Base-by-base conservation (phyloP, 202 grass and related monocot species). In the Musa balbisiana region DNA sequence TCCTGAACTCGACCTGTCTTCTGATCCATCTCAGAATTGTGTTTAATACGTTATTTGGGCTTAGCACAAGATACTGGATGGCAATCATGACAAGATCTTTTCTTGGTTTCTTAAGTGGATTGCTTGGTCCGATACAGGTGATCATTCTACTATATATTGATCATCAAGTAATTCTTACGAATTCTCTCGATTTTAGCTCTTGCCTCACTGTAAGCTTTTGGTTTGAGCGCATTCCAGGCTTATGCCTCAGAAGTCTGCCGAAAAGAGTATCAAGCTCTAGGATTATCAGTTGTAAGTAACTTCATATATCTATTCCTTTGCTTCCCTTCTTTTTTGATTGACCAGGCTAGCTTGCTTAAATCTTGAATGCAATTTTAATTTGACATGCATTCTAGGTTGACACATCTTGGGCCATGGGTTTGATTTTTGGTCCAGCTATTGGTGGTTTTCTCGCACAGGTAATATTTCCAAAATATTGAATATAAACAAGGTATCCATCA, bases 381-480 rank as follows among this genome's bases (percentile, higher is more conserved):
- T 65, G 29, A 79, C 53, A 74, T 60, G 60, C 3, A 60, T 66
- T 82, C 62, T 26, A 96, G 92, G 87, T 96, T 69, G 76, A 81
- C 59, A 82, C 87, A 52, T 81, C 87, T 60, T 82, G 89, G 29
- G 81, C 83, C 62, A 84, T 92, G 74, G 85, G 89, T 71, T 86
- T 96, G 58, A 85, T 92, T 86, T 54, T 96, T 72, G 92, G 92
- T 74, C 92, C 89, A 73, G 89, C 92, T 70, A 81, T 96, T 83
- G 92, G 92, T 67, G 92, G 92, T 52, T 96, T 83, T 80, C 79
- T 96, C 64, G 87, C 92, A 68, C 89, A 96, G 92, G 92, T 92
- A 73, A 81, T 67, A 23, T 74, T 53, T 75, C 33, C 81, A 26
- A 49, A 62, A 19, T n/a, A 60, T 19, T 60, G 56, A 60, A 19